Evolutionary conservation across 2,329 filamentous ascomycete species (phyloP).

Genomic region (Aspergillus fumigatiaffinis): DNA sequence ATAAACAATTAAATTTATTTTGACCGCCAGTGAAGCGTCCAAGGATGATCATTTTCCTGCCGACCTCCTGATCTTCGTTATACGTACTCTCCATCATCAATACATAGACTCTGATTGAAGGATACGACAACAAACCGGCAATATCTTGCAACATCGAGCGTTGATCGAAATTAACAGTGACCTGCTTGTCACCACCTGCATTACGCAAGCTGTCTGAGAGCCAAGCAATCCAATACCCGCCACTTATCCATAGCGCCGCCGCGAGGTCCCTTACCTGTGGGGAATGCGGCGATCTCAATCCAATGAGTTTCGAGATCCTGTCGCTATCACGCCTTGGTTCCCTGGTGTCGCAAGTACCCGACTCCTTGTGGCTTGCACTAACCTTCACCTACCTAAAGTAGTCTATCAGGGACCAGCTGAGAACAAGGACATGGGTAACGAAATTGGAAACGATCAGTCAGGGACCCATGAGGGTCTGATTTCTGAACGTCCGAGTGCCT

Average conservation of each 20-base stretch:
- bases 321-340: constrained; percentile 23
- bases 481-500: not conserved
- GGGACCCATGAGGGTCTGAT: constrained; percentile 10
- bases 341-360: constrained; percentile 10
- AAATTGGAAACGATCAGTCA: not conserved
- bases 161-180: constrained; percentile 33
- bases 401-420: not conserved
- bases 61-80: not conserved
- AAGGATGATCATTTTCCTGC: not conserved
- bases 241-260: constrained; percentile 28
- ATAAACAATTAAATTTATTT: too few relatives aligned
- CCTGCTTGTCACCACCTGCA: constrained; percentile 19
- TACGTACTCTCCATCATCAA: not conserved
- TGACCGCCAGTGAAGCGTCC: not conserved
- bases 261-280: constrained; percentile 35
- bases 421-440: not conserved
- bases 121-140: not conserved
- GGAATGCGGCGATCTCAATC: constrained; percentile 33
- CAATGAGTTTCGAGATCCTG: constrained; percentile 18
- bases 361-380: not conserved
- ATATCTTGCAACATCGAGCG: constrained; percentile 15
- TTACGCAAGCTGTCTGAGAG: constrained; percentile 36
- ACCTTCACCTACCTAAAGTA: not conserved
- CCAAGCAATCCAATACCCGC: constrained; percentile 28
- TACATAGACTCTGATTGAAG: not conserved